Conservation (phyloP, 2,329 filamentous ascomycete species). For the Arthrobotrys megalospora region DNA sequence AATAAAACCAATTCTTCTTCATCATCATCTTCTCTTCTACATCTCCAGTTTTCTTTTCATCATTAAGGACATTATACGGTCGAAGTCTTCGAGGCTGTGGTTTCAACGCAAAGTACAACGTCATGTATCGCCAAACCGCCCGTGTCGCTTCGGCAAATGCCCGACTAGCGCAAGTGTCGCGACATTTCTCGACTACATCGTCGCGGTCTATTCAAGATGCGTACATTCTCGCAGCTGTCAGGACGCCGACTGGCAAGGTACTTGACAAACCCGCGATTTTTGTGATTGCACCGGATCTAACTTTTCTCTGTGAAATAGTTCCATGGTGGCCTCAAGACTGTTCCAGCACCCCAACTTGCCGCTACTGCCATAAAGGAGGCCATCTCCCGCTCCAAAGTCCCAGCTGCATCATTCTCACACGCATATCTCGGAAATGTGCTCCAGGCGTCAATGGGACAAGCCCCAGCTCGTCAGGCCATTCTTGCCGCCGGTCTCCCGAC, state of each 20-base stretch:
- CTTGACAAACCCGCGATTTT: constrained; percentile 60
- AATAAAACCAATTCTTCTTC: constrained; percentile 7
- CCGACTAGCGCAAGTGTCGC: constrained; percentile 69
- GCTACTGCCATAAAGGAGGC: constrained; percentile 93
- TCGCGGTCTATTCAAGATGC: constrained; percentile 81
- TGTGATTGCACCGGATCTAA: neutral
- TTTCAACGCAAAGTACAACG: constrained; percentile 28
- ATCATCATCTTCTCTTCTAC: constrained; percentile 1
- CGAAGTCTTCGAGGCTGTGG: neutral
- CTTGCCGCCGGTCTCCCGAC: constrained; percentile 88
- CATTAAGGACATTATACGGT: neutral
- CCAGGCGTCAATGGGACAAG: constrained; percentile 85
- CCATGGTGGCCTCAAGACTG: constrained; percentile 88
- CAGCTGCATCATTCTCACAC: constrained; percentile 84
- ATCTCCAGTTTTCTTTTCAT: constrained; percentile 1
- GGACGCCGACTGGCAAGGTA: constrained; percentile 92
- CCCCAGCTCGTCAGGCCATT: constrained; percentile 89
- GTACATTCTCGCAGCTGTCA: constrained; percentile 90
- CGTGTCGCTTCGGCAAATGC: constrained; percentile 63
- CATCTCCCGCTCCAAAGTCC: constrained; percentile 86
- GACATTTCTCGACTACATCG: constrained; percentile 71
- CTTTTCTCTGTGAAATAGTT: constrained; percentile 73
- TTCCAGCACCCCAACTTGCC: constrained; percentile 89
- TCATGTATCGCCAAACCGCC: constrained; percentile 57
- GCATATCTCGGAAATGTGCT: constrained; percentile 99